Conservation (phyloP, 2,329 filamentous ascomycete genomes). For the Sarocladium kiliense region DNA sequence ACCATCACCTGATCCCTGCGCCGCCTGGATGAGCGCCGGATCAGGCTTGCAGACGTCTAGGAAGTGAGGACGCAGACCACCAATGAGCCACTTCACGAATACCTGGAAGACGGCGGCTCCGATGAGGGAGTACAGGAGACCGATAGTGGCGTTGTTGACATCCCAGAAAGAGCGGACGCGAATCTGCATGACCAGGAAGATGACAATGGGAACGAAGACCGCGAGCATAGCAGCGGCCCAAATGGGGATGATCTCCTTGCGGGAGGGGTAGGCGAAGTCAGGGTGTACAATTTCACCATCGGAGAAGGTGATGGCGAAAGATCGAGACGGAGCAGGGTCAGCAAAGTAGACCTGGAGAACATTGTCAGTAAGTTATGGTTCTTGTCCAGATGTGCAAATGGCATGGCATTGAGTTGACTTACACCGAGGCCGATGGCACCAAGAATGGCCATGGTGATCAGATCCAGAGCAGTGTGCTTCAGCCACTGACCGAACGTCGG, state of each 20-base stretch:
- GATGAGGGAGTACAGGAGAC: slow-evolving; percentile 65
- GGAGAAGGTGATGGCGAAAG: slow-evolving; percentile 61
- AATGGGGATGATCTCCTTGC: slow-evolving; percentile 67
- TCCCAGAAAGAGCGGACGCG: slow-evolving; percentile 65
- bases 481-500: slow-evolving; percentile 67
- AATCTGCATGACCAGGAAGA: slow-evolving; percentile 63
- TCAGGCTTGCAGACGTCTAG: slow-evolving; percentile 62
- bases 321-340: slow-evolving; percentile 60
- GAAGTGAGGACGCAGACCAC: slow-evolving; percentile 68
- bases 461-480: slow-evolving; percentile 61
- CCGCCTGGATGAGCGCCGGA: slow-evolving; percentile 13
- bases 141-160: slow-evolving; percentile 65
- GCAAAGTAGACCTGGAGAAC: slow-evolving; percentile 52
- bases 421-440: slow-evolving; percentile 64
- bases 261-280: slow-evolving; percentile 64
- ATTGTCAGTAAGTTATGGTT: not conserved
- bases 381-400: slow-evolving; percentile 3
- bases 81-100: slow-evolving; percentile 70
- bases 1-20: slow-evolving; percentile 39
- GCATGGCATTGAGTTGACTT: too few relatives aligned
- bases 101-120: slow-evolving; percentile 71
- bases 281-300: slow-evolving; percentile 67
- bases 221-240: slow-evolving; percentile 65
- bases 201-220: slow-evolving; percentile 56
- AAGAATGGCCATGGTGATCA: slow-evolving; percentile 61